These are phyloP conservation scores for Xerocomus cyaneibrunnescens DNA, from an alignment of 1,284 basidiomycete genomes.

Conservation along the genomic window DNA sequence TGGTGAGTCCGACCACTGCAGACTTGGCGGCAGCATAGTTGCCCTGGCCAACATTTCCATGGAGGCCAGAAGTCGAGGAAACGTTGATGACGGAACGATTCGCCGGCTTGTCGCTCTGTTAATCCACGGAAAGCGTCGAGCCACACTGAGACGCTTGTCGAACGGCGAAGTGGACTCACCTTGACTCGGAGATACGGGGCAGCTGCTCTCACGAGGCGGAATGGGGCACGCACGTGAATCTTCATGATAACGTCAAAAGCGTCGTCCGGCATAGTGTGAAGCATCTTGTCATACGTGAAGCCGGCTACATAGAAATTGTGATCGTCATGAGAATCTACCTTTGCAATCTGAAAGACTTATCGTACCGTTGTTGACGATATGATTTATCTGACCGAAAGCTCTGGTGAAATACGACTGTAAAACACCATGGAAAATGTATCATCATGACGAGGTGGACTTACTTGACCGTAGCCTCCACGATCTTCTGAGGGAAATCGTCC, in stretches of 20 bases:
- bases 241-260: conserved; percentile 80
- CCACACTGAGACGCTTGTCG: background rate
- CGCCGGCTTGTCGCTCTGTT: conserved; percentile 47
- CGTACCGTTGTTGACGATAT: conserved; percentile 83
- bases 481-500: conserved; percentile 78
- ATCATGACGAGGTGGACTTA: conserved; percentile 37
- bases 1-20: conserved; percentile 75
- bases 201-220: conserved; percentile 80
- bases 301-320: conserved; percentile 49
- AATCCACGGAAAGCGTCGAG: background rate
- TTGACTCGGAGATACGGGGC: conserved; percentile 85
- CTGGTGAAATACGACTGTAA: conserved; percentile 35
- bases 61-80: conserved; percentile 74
- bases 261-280: conserved; percentile 84
- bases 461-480: conserved; percentile 76
- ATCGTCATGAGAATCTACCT: conserved; percentile 1
- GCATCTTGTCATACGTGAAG: conserved; percentile 88
- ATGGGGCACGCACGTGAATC: conserved; percentile 67
- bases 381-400: conserved; percentile 79
- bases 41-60: conserved; percentile 82
- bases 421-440: background rate
- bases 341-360: background rate
- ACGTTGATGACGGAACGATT: conserved; percentile 81
- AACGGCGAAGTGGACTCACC: conserved; percentile 37
- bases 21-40: conserved; percentile 84